These are phyloP conservation scores for Coprinellus micaceus DNA, from an alignment of 768 basidiomycete species.

Conservation along the genomic window DNA sequence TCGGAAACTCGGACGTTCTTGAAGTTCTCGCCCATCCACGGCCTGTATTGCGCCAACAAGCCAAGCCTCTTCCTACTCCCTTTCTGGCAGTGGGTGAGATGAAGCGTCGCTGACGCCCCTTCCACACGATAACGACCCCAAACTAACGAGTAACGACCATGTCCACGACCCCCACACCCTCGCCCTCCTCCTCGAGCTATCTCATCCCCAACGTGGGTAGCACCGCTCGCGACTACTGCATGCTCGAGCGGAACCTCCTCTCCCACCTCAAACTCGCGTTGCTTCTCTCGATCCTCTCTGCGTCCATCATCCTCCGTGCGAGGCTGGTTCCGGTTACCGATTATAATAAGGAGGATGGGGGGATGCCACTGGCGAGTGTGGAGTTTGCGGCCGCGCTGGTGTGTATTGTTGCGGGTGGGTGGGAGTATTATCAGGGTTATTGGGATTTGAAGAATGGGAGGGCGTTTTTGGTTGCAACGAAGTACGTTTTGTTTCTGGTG, in stretches of 20 bases:
- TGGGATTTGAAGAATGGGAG: slow-evolving; percentile 53
- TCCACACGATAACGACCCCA: too few species aligned
- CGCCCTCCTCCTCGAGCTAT: slow-evolving; percentile 4
- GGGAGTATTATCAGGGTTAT: slow-evolving; percentile 63
- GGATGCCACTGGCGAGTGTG: slow-evolving; percentile 49
- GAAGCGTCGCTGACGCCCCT: too few species aligned
- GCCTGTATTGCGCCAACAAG: too few species aligned
- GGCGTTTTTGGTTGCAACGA: slow-evolving; percentile 57
- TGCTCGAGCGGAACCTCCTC: slow-evolving; percentile 75
- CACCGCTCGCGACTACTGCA: slow-evolving; percentile 69
- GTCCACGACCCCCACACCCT: background rate
- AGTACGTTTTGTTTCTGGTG: slow-evolving; percentile 34
- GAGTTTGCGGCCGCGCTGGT: slow-evolving; percentile 51
- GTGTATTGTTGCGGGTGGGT: slow-evolving; percentile 53
- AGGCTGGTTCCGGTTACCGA: slow-evolving; percentile 48
- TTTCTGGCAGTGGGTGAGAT: too few species aligned
- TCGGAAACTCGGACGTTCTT: too few species aligned
- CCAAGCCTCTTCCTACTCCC: too few species aligned
- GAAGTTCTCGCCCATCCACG: too few species aligned
- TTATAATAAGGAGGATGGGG: slow-evolving; percentile 21
- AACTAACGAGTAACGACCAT: background rate
- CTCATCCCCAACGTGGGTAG: slow-evolving; percentile 51
- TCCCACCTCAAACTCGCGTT: slow-evolving; percentile 66
- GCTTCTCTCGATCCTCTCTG: slow-evolving; percentile 58
- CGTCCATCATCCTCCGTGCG: slow-evolving; percentile 58